Conservation (phyloP, 345 rosid genomes). For the Salix suchowensis region DNA sequence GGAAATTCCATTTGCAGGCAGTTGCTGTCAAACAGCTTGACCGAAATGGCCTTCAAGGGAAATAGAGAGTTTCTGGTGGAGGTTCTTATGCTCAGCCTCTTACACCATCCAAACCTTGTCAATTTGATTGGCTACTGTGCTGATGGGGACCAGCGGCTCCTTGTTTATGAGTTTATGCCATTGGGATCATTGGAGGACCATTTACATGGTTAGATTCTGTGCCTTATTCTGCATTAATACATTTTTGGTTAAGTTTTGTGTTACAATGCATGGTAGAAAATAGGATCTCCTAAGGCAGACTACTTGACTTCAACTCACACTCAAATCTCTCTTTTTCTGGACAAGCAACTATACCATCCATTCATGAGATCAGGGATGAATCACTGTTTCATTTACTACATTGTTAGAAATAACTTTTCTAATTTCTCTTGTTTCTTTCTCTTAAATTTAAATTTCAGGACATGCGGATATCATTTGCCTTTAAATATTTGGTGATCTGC, state of each 20-base stretch:
- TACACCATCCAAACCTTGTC: constrained; percentile 91
- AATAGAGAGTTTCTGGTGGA: constrained; percentile 97
- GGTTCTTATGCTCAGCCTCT: constrained; percentile 94
- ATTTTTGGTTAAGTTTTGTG: not conserved
- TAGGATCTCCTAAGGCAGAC: not conserved
- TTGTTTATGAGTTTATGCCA: constrained; percentile 95
- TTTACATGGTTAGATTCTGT: constrained; percentile 66
- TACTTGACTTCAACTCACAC: not conserved
- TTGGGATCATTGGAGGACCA: constrained; percentile 95
- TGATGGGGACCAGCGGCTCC: constrained; percentile 95
- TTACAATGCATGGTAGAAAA: not conserved
- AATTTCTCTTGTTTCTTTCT: not conserved
- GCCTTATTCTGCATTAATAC: not conserved
- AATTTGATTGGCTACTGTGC: constrained; percentile 97
- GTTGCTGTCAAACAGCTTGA: constrained; percentile 96
- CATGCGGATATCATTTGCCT: not conserved
- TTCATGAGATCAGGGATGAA: not conserved
- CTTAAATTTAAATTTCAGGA: not conserved
- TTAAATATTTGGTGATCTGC: not conserved
- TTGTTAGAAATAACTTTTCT: not conserved
- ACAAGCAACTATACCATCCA: not conserved
- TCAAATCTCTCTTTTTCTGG: not conserved
- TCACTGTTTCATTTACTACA: not conserved
- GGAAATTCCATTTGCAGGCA: constrained; percentile 45
- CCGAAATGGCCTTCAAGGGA: constrained; percentile 95